phyloP scores from a whole-genome alignment of 495 filamentous ascomycete genomes.

The Cenococcum geophilum region DNA sequence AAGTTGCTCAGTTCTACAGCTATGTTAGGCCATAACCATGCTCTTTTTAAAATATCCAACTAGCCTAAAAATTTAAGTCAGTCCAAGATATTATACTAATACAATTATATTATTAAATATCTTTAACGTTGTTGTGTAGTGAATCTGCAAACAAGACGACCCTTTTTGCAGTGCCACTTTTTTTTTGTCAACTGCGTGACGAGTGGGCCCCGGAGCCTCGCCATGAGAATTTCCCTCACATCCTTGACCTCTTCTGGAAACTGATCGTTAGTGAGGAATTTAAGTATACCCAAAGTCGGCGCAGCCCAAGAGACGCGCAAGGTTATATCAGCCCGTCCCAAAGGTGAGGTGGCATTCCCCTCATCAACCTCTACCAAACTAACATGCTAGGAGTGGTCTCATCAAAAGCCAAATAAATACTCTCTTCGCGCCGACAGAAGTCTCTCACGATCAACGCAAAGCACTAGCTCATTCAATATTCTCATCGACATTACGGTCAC shows the following conservation, averaged over 20 bases:
- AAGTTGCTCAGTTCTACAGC: too few species aligned
- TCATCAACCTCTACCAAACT: neutral
- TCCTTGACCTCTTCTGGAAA: neutral
- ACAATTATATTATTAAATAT: too few species aligned
- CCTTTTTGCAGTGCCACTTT: neutral
- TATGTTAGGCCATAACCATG: too few species aligned
- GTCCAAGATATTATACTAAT: too few species aligned
- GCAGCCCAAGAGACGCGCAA: neutral
- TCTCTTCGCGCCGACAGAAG: neutral
- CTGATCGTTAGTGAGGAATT: neutral
- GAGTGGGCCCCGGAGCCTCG: too few species aligned
- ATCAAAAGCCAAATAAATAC: neutral
- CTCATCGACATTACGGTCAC: neutral
- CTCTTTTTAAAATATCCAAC: too few species aligned
- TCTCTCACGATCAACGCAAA: neutral
- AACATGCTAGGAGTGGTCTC: neutral
- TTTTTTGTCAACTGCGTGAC: neutral
- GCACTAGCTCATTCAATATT: neutral
- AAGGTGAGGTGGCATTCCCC: neutral
- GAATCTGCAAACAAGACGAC: too few species aligned
- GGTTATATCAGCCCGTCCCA: neutral
- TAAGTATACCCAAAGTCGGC: neutral
- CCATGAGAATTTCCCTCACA: neutral
- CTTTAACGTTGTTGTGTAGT: too few species aligned
- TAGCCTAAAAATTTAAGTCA: too few species aligned